Evolutionary conservation across 2,329 filamentous ascomycete genomes (phyloP), one percentile per base, ranked within the genome.

Genomic region (Penicillium sp.): DNA sequence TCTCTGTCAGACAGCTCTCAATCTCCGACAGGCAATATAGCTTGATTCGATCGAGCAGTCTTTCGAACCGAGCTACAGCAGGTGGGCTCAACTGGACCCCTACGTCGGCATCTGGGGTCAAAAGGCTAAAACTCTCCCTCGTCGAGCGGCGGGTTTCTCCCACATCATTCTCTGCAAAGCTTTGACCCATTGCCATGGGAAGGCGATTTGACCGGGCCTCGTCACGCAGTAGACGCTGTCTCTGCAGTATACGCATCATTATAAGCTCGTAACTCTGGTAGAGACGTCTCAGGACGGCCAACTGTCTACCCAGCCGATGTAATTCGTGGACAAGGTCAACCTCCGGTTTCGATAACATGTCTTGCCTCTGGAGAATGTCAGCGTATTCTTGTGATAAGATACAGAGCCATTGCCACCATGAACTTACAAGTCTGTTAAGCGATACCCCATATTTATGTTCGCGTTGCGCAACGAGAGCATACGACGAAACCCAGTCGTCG

Each of bases 401-500:
- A n/a, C n/a, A n/a, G n/a, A n/a, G n/a, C n/a, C n/a, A n/a, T n/a
- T n/a, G n/a, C n/a, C n/a, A n/a, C n/a, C n/a, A n/a, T n/a, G n/a
- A n/a, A n/a, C n/a, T n/a, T n/a, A n/a, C n/a, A n/a, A n/a, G n/a
- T n/a, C n/a, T n/a, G n/a, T n/a, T n/a, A n/a, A n/a, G 22, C 9
- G 35, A 31, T 35, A 57, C 65, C 56, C 71, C 72, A 43, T 77
- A 77, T 43, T 69, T 70, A 52, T 76, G 73, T 52, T 82, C 78
- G 45, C 76, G 73, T 19, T 77, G 74, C 3, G 79, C 77, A 41
- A 84, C 76, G 9, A 84, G 70, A 33, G 74, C 75, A 61, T 82
- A 83, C 44, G 77, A 81, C 10, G 80, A 79, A 44, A 77, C 75
- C 81, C 81, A 84, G 61, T 84, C 82, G 60, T 84, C 81, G 58